Conservation (phyloP, 1,139 yeast species). For the Geotrichum fermentans region DNA sequence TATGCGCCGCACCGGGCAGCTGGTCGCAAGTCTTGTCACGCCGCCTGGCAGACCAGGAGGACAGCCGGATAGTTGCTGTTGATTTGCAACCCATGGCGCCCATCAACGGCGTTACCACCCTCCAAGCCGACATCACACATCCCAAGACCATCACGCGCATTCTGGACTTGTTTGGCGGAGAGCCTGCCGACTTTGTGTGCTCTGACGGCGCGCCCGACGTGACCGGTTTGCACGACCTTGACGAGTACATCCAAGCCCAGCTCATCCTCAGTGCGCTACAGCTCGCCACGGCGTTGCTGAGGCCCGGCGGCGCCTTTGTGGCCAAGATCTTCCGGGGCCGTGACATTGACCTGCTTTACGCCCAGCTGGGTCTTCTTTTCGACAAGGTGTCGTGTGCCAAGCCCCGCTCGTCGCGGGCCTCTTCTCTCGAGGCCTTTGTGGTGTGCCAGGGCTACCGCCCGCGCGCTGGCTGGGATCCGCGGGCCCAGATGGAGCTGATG, state of each 20-base stretch:
- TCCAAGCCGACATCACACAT: conserved; percentile 96
- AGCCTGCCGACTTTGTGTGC: conserved; percentile 90
- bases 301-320: conserved; percentile 87
- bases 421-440: conserved; percentile 87
- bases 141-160: conserved; percentile 78
- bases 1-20: conserved; percentile 98
- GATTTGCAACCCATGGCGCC: conserved; percentile 98
- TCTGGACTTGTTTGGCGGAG: conserved; percentile 77
- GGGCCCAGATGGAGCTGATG: conserved; percentile 47
- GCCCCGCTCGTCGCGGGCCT: conserved; percentile 90
- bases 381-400: conserved; percentile 89
- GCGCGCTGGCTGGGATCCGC: conserved; percentile 74
- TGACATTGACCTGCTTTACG: conserved; percentile 85
- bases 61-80: conserved; percentile 80
- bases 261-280: conserved; percentile 85
- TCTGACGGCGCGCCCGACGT: conserved; percentile 99
- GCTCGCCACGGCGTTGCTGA: conserved; percentile 78
- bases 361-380: conserved; percentile 79
- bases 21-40: conserved; percentile 95
- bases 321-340: conserved; percentile 95
- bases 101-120: conserved; percentile 74
- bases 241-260: conserved; percentile 95
- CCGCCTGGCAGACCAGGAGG: conserved; percentile 35
- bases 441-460: conserved; percentile 88
- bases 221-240: conserved; percentile 92